Base-by-base conservation (phyloP, 2,329 filamentous ascomycete genomes). In the Thelonectria rubi region DNA sequence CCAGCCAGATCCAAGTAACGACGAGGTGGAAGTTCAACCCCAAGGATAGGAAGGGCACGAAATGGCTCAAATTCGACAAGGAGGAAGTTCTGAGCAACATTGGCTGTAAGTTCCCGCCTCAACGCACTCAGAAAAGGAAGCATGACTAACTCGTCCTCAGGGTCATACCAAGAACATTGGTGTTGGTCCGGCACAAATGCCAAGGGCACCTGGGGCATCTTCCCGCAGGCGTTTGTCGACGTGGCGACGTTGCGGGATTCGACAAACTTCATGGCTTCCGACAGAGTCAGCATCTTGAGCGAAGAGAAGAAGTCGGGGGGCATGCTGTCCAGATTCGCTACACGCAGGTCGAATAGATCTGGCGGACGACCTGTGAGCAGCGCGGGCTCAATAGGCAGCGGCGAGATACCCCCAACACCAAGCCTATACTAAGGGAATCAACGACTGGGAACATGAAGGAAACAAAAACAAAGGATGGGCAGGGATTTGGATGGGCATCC, bases 61-160 rank as follows among this genome's bases (percentile, higher is more conserved):
- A 80, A 11, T 87, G 85, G 85, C 75, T 87, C n/a, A 81, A 77
- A 65, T 86, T 91, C 69, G 87, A 89, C 30, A 89, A 88, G 71
- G 86, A 86, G 18, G 89, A 91, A 64, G 80, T 82, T 3, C 89
- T 91, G 15, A 87, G 82, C 65, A 92, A 89, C 75, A 92, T 86
- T 21, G 78, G 76, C 54, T 86, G 83, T 83, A 70, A 78, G 82
- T 80, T 34, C 7, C 26, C 26, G 10, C 26, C 26, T 30, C 42
- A 53, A 39, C 30, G 12, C 49, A 37, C 34, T 18, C 11, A 26
- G 24, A 4, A 47, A 12, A 40, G 21, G n/a, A 50, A 32, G 15
- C n/a, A 21, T 55, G 4, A 24, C 65, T 71, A 30, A 70, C 58
- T 47, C 37, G n/a, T 15, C 39, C 15, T 5, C 24, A 83, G 81